Base-by-base conservation (phyloP, 345 rosid species). In the Viola odorata region DNA sequence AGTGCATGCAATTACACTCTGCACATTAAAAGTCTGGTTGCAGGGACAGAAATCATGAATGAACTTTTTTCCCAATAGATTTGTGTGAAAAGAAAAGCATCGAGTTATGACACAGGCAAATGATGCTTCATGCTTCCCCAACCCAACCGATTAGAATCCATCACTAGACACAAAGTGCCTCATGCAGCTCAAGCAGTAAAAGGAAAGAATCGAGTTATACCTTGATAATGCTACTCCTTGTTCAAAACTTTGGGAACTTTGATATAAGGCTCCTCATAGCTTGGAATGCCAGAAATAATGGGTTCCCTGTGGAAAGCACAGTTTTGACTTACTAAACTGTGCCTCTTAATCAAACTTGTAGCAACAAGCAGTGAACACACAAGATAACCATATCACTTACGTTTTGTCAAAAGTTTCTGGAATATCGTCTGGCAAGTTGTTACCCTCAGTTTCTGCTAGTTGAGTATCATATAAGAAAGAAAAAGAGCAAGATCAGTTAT, bases 181-280 rank as follows among this genome's bases (percentile, higher is more conserved):
- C 32, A 23, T 23, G 32, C 32, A 23, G 32, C 32, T 23, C 32
- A 23, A 23, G 32, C n/a, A n/a, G 32, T 23, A 23, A 23, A 23
- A 23, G 32, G 32, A 23, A 23, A 23, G 2, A 23, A 23, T 23
- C 1, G 2, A 23, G 32, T 23, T 23, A 23, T 67, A 77, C 77
- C 79, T 16, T 37, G 44, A 71, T 8, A 12, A 13, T 41, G 42
- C 76, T 69, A 86, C 65, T 84, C 89, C 71, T 85, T 85, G 82
- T 80, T 91, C 62, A 91, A 69, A 60, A 91, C 85, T 77, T 83
- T 85, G 16, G 91, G 87, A 44, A 85, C 91, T 66, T 73, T 80
- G 73, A 85, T 70, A 58, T 80, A 80, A 11, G 87, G 74, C 38
- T 85, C 91, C 62, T 85, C 85, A 49, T 80, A 88, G 73, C 84